Percentiles rank a stretch among this genome's conserved stretches.
These are phyloP conservation scores for Rhodotorula sp. DNA, from an alignment of 1,284 basidiomycete species.

Conservation along the genomic window DNA sequence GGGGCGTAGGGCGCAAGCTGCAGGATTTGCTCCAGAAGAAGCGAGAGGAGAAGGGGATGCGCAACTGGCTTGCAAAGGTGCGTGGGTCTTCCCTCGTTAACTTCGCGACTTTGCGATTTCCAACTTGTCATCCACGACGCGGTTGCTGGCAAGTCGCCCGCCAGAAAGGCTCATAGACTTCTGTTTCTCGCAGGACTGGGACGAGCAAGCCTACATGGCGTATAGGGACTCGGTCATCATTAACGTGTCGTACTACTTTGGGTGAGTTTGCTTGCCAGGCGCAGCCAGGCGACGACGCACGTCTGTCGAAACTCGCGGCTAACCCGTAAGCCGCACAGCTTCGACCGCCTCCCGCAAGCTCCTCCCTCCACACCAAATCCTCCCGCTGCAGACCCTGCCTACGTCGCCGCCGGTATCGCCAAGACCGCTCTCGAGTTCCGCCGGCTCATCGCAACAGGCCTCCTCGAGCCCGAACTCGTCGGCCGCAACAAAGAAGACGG, in stretches of 20 bases:
- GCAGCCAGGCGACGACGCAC: neutral
- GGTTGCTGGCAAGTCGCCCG: too few species aligned
- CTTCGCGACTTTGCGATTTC: too few species aligned
- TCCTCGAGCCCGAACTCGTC: slow-evolving; percentile 62
- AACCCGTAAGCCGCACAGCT: slow-evolving; percentile 20
- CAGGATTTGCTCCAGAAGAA: slow-evolving; percentile 36
- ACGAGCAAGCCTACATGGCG: slow-evolving; percentile 43
- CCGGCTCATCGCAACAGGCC: slow-evolving; percentile 63
- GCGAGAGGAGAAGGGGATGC: slow-evolving; percentile 30
- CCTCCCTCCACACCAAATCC: slow-evolving; percentile 27
- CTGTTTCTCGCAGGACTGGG: slow-evolving; percentile 39
- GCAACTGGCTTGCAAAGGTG: slow-evolving; percentile 40
- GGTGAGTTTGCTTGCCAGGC: neutral
- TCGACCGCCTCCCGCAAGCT: slow-evolving; percentile 42
- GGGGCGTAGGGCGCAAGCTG: slow-evolving; percentile 26
- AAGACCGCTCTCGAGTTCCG: slow-evolving; percentile 71
- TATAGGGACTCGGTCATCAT: slow-evolving; percentile 44
- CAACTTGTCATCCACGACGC: too few species aligned
- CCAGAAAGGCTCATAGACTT: too few species aligned
- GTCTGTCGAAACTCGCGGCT: neutral
- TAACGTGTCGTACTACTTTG: slow-evolving; percentile 42
- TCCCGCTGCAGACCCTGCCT: slow-evolving; percentile 59
- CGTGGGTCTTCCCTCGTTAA: too few species aligned
- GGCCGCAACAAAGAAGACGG: slow-evolving; percentile 56
- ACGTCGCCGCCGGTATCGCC: slow-evolving; percentile 70